A percentile compares a stretch with the other conserved stretches of the same genome.
Conservation (phyloP, 805 yeast genomes). For the Danielia oregonensis region DNA sequence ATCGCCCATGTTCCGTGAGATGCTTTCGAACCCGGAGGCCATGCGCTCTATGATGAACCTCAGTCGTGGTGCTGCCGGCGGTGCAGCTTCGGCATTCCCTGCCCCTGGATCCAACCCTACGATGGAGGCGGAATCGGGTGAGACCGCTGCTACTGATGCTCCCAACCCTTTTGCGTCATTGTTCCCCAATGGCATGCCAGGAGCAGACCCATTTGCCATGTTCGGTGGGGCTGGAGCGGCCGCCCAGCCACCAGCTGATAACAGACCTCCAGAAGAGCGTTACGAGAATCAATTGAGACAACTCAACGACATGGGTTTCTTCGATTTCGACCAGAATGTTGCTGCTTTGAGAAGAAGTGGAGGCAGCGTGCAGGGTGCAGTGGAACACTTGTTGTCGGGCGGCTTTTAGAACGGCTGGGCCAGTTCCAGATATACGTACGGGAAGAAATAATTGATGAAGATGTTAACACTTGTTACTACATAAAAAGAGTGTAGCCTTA, state of each 20-base stretch:
- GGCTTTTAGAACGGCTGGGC: slow-evolving; percentile 3
- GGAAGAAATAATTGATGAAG: too few species aligned
- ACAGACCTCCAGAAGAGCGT: slow-evolving; percentile 44
- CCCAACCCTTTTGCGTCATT: slow-evolving; percentile 40
- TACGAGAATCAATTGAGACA: slow-evolving; percentile 42
- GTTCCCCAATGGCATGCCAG: slow-evolving; percentile 32
- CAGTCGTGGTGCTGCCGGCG: slow-evolving; percentile 48
- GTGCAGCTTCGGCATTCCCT: slow-evolving; percentile 22
- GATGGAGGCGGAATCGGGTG: slow-evolving; percentile 11
- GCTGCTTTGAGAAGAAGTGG: slow-evolving; percentile 92
- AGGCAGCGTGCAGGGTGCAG: slow-evolving; percentile 95
- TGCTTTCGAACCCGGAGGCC: slow-evolving; percentile 73
- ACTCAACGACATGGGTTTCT: slow-evolving; percentile 58
- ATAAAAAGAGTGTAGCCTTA: too few species aligned
- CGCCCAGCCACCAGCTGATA: slow-evolving; percentile 33
- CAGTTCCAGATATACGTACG: too few species aligned
- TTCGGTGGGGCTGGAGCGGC: slow-evolving; percentile 39
- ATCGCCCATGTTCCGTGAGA: slow-evolving; percentile 74
- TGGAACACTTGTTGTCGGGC: slow-evolving; percentile 65
- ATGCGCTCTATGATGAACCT: slow-evolving; percentile 78
- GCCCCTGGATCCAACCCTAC: slow-evolving; percentile 40
- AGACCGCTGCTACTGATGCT: slow-evolving; percentile 10
- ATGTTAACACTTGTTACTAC: too few species aligned
- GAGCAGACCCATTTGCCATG: slow-evolving; percentile 48
- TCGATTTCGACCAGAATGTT: slow-evolving; percentile 88